Percentiles rank a stretch among this genome's conserved stretches.
Evolutionary conservation across 1,284 basidiomycete species (phyloP).

Genomic region (Sporisorium sorghi): DNA sequence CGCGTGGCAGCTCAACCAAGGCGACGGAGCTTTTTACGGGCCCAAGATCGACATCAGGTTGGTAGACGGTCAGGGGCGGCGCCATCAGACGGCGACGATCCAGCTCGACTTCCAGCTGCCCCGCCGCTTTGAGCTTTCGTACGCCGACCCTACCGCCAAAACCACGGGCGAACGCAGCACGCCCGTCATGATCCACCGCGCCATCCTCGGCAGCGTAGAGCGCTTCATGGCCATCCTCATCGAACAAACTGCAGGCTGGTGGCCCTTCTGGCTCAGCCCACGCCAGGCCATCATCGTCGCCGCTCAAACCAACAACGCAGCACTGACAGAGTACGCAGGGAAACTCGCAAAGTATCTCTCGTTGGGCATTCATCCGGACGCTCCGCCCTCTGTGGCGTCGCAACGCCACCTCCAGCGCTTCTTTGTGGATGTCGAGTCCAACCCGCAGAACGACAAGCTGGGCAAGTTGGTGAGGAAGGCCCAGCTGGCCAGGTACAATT

Average conservation of each 20-base stretch:
- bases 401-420: slow-evolving; percentile 56
- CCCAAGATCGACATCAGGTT: slow-evolving; percentile 69
- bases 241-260: slow-evolving; percentile 63
- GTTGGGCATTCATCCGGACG: slow-evolving; percentile 27
- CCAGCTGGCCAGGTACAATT: slow-evolving; percentile 59
- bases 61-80: slow-evolving; percentile 60
- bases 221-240: slow-evolving; percentile 67
- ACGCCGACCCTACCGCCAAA: slow-evolving; percentile 37
- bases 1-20: slow-evolving; percentile 60
- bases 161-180: slow-evolving; percentile 11
- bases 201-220: slow-evolving; percentile 67
- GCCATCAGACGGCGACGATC: slow-evolving; percentile 68
- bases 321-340: slow-evolving; percentile 36
- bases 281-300: slow-evolving; percentile 64
- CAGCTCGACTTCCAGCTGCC: slow-evolving; percentile 69
- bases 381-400: slow-evolving; percentile 4
- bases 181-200: slow-evolving; percentile 69
- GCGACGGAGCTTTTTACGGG: slow-evolving; percentile 68
- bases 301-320: slow-evolving; percentile 25
- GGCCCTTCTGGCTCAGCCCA: slow-evolving; percentile 67
- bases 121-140: slow-evolving; percentile 60
- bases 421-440: slow-evolving; percentile 61
- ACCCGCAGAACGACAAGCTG: slow-evolving; percentile 55
- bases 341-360: slow-evolving; percentile 41
- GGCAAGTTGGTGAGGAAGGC: slow-evolving; percentile 60